Evolutionary conservation across 2,329 filamentous ascomycete species (phyloP), one percentile per base, ranked within the genome.

Genomic region (Aplosporella prunicola): DNA sequence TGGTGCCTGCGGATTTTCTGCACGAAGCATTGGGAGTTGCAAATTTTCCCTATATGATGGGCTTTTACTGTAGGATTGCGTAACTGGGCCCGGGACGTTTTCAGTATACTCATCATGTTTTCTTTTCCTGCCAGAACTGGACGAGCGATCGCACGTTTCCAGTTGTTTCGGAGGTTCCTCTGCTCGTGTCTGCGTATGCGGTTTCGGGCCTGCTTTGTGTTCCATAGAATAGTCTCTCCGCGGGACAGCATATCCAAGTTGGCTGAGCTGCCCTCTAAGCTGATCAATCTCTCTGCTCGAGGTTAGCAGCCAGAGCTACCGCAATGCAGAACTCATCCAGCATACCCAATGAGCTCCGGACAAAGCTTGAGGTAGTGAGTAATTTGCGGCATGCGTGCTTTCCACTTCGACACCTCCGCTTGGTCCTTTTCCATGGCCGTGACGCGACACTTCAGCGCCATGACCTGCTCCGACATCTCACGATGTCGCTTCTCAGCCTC

Each of bases 281-380:
- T 20, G 5, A 4, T 38, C 27, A 9, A 41, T 39, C 14, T 43
- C 43, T 20, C 43, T 43, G 10, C 10, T 5, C 11, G 5, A 17
- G 17, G 18, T 39, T 15, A 41, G 27, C n/a, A n/a, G n/a, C n/a
- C n/a, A n/a, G n/a, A n/a, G n/a, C n/a, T n/a, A n/a, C n/a, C n/a
- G n/a, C n/a, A n/a, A n/a, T n/a, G n/a, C n/a, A n/a, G n/a, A n/a
- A n/a, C n/a, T n/a, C n/a, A n/a, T n/a, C n/a, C n/a, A n/a, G n/a
- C 37, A 13, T 35, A 62, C 57, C 43, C 40, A 14, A 53, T 42
- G 23, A 60, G 50, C 24, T 53, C 53, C 3, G 45, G 43, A 8
- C 62, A 57, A 14, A 57, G 50, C 18, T 49, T 45, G 11, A 62
- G 50, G 23, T 58, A 58, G 25, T 60, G 53, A 17, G 53, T 54